phyloP scores from a whole-genome alignment of 805 yeast species.

The Saturnispora silvae region DNA sequence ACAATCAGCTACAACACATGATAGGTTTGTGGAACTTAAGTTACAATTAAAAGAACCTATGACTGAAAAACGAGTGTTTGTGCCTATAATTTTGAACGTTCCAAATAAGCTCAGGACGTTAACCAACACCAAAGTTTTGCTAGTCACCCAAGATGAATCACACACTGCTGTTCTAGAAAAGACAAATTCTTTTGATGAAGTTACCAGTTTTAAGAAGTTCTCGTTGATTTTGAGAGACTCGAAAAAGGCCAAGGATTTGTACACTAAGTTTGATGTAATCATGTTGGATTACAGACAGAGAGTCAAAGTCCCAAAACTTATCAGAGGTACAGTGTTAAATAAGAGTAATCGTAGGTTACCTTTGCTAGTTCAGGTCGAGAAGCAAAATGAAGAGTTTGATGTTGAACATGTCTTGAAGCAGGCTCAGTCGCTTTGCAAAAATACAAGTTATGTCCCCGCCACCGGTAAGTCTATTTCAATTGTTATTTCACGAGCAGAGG shows the following conservation, averaged over 20 bases:
- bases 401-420: slow-evolving; percentile 55
- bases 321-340: slow-evolving; percentile 50
- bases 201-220: slow-evolving; percentile 48
- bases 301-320: slow-evolving; percentile 43
- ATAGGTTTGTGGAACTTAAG: slow-evolving; percentile 30
- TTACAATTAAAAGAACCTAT: slow-evolving; percentile 39
- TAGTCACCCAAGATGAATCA: slow-evolving; percentile 59
- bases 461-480: slow-evolving; percentile 50
- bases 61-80: slow-evolving; percentile 34
- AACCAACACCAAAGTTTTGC: slow-evolving; percentile 39
- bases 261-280: slow-evolving; percentile 54
- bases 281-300: slow-evolving; percentile 63
- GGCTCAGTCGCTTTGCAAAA: slow-evolving; percentile 50
- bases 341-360: slow-evolving; percentile 59
- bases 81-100: slow-evolving; percentile 52
- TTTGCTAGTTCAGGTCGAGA: slow-evolving; percentile 52
- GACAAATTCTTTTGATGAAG: slow-evolving; percentile 48
- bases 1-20: slow-evolving; percentile 13
- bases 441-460: slow-evolving; percentile 52
- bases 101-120: slow-evolving; percentile 40
- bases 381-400: slow-evolving; percentile 43
- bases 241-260: slow-evolving; percentile 37
- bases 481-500: slow-evolving; percentile 46
- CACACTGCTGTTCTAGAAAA: slow-evolving; percentile 40
- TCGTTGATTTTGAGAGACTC: slow-evolving; percentile 35